Evolutionary conservation across 352 stramenopile species (phyloP).

Genomic region (Plasmopara viticola): DNA sequence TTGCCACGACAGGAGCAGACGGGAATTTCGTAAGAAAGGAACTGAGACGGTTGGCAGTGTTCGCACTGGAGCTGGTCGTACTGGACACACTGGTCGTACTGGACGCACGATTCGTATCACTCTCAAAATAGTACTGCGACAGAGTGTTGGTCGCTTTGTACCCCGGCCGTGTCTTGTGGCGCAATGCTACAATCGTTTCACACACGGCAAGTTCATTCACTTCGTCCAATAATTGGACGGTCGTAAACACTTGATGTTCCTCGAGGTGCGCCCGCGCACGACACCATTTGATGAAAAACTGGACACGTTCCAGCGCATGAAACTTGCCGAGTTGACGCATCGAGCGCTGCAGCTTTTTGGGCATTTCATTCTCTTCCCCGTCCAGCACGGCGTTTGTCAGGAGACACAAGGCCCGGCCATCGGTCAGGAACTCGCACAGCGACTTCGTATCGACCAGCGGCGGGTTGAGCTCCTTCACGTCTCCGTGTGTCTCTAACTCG

Average conservation of each 20-base stretch:
- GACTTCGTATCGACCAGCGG: constrained; percentile 25
- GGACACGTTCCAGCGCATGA: constrained; percentile 75
- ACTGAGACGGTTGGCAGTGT: constrained; percentile 42
- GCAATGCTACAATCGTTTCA: constrained; percentile 53
- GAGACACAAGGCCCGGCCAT: constrained; percentile 69
- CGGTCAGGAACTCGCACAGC: constrained; percentile 67
- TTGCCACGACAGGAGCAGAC: constrained; percentile 20
- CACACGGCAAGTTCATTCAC: constrained; percentile 58
- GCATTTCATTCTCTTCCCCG: constrained; percentile 29
- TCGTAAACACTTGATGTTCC: constrained; percentile 71
- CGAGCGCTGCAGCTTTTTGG: constrained; percentile 67
- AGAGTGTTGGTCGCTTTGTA: constrained; percentile 21
- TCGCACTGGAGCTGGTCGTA: constrained; percentile 16
- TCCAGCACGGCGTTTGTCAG: constrained; percentile 42
- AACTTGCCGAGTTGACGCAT: constrained; percentile 69
- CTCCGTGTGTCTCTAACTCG: constrained; percentile 38
- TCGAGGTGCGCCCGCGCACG: constrained; percentile 44
- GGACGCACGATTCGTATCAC: constrained; percentile 15
- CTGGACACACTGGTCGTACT: constrained; percentile 18
- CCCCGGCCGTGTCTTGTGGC: constrained; percentile 44
- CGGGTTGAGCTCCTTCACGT: constrained; percentile 25
- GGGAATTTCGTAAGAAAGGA: constrained; percentile 70
- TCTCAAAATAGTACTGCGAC: constrained; percentile 29
- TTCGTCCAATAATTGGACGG: constrained; percentile 75
- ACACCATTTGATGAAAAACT: constrained; percentile 84